Evolutionary conservation across 352 stramenopile genomes (phyloP), one percentile per base, ranked within the genome.

Genomic region (Phytophthora europaea): DNA sequence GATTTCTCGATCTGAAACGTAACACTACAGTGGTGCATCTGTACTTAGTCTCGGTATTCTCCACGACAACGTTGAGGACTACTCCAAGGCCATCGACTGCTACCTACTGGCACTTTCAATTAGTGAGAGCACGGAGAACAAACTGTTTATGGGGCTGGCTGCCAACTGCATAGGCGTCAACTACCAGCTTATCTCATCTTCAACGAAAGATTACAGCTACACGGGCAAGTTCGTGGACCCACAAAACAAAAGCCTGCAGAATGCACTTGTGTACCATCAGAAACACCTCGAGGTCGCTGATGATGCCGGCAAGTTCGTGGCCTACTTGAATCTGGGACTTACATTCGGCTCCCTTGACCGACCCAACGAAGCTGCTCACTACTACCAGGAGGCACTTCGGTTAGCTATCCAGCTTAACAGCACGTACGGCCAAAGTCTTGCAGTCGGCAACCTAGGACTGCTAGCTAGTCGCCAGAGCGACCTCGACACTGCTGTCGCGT

Each of bases 81-180:
- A 94, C 56, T 69, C 72, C 23, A 92, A 89, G 59, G 92, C 91
- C 28, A 93, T 97, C 55, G 91, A 96, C 51, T 91, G 78, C 73
- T 98, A 97, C 70, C 69, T 94, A 56, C 70, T 95, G 51, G 93
- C 96, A 70, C 85, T 97, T 12, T 93, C 82, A 5, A 93, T 98
- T 65, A 95, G 90, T 50, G 81, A 94, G 48, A 91, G 89, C 70
- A 91, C 90, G 16, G 75, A 95, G 40, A 89, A 97, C 59, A 85
- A 75, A 51, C 52, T 90, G 26, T 95, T 94, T 65, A 86, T 91
- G 57, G 85, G 73, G 4, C 76, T 98, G 18, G 90, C 90, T 7
- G 78, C 92, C 50, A 97, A 97, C 65, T 97, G 90, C 72, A 97
- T 97, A 56, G 92, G 92, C 23, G 89, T 98, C 65, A 82, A 97